phyloP scores from a whole-genome alignment of 2,329 filamentous ascomycete species.

The Leptographium galeiforme region DNA sequence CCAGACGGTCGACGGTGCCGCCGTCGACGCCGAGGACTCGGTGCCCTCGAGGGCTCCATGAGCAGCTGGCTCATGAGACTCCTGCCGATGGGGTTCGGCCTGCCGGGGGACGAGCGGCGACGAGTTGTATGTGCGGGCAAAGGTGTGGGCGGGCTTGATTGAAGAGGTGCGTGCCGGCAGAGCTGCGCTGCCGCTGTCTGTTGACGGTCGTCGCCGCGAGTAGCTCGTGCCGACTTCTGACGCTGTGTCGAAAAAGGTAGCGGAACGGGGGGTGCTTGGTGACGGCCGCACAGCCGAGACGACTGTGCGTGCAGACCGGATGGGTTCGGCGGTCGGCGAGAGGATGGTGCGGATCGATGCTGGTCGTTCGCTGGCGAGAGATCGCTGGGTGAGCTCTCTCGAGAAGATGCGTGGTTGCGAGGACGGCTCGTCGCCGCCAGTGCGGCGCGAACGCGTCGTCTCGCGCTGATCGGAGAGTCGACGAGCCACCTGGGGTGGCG shows the following conservation, averaged over 20 bases:
- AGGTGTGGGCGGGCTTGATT: slow-evolving; percentile 28
- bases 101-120: slow-evolving; percentile 43
- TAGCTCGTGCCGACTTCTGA: slow-evolving; percentile 16
- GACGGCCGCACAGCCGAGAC: slow-evolving; percentile 18
- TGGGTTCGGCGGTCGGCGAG: slow-evolving; percentile 2
- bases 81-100: slow-evolving; percentile 23
- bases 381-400: slow-evolving; percentile 31
- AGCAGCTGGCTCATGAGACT: slow-evolving; percentile 21
- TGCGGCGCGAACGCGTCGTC: slow-evolving; percentile 24
- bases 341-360: slow-evolving; percentile 15
- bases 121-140: slow-evolving; percentile 38
- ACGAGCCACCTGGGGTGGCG: slow-evolving; percentile 36
- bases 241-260: slow-evolving; percentile 31
- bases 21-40: slow-evolving; percentile 78
- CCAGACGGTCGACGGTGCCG: slow-evolving; percentile 88
- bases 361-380: slow-evolving; percentile 27
- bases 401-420: slow-evolving; percentile 17
- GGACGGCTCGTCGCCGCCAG: slow-evolving; percentile 27
- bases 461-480: slow-evolving; percentile 46
- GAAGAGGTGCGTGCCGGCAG: slow-evolving; percentile 28
- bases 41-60: slow-evolving; percentile 48
- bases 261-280: slow-evolving; percentile 35
- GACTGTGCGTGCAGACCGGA: slow-evolving; percentile 4
- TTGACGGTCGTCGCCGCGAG: slow-evolving; percentile 27
- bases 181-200: slow-evolving; percentile 29